Percentiles rank a stretch among this genome's conserved stretches.
Evolutionary conservation across 225 moss, liverwort and hornwort genomes (phyloP).

Genomic region (Physcomitrellopsis africana): DNA sequence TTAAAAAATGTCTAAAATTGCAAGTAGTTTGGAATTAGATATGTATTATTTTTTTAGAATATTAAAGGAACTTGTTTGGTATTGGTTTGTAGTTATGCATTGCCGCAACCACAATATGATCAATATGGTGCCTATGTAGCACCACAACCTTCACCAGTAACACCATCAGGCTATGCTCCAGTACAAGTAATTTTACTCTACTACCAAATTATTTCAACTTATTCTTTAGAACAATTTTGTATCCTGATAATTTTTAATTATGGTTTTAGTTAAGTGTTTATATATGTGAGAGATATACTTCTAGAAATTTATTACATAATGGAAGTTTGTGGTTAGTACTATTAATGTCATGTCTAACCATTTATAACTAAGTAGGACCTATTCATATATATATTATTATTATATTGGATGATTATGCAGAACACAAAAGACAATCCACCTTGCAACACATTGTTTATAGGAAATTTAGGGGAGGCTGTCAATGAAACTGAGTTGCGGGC

Average conservation of each 20-base stretch:
- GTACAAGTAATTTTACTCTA: conserved; percentile 65
- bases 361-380: conserved; percentile 10
- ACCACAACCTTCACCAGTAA: conserved; percentile 74
- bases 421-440: conserved; percentile 98
- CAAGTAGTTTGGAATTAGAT: not conserved
- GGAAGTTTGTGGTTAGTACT: not conserved
- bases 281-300: not conserved
- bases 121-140: conserved; percentile 77
- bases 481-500: conserved; percentile 89
- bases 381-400: conserved; percentile 6
- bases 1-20: conserved; percentile 13
- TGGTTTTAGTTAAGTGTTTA: no score
- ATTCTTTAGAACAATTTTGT: not conserved
- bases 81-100: conserved; percentile 66
- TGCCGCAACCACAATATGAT: conserved; percentile 77
- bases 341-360: not conserved
- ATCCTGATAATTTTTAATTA: not conserved
- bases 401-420: conserved; percentile 53
- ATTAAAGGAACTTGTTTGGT: conserved; percentile 16
- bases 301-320: conserved; percentile 1
- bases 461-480: conserved; percentile 89
- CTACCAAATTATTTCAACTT: not conserved
- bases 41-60: not conserved
- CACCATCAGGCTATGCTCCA: conserved; percentile 91
- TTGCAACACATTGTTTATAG: conserved; percentile 98